Conservation (phyloP, 257 asterid species). For the Perilla frutescens region DNA sequence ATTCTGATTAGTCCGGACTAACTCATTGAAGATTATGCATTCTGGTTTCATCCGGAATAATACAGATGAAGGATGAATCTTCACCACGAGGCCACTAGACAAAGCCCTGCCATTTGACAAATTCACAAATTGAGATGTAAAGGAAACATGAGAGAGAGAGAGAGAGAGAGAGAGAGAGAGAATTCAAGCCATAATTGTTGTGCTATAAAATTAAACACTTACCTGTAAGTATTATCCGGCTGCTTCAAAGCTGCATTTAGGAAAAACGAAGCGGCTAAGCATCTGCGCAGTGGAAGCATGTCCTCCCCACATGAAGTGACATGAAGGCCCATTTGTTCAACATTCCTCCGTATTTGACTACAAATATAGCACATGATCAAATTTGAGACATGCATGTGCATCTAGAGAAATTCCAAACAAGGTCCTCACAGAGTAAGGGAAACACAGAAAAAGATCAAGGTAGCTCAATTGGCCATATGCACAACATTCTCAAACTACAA, state of each 20-base stretch:
- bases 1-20: slow-evolving; percentile 74
- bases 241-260: slow-evolving; percentile 96
- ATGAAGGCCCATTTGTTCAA: slow-evolving; percentile 80
- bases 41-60: slow-evolving; percentile 82
- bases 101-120: slow-evolving; percentile 65
- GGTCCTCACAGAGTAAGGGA: not conserved
- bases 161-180: too few relatives aligned
- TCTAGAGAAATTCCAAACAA: not conserved
- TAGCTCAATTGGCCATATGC: not conserved
- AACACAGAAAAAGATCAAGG: slow-evolving; percentile 4
- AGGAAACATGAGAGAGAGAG: too few relatives aligned
- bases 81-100: slow-evolving; percentile 83
- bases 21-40: slow-evolving; percentile 78
- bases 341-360: slow-evolving; percentile 81
- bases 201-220: slow-evolving; percentile 3
- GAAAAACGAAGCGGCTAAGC: slow-evolving; percentile 92
- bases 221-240: slow-evolving; percentile 96
- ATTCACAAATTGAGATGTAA: slow-evolving; percentile 10
- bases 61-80: slow-evolving; percentile 91
- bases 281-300: slow-evolving; percentile 70
- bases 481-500: not conserved
- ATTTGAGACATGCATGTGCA: slow-evolving; percentile 22
- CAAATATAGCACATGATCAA: slow-evolving; percentile 35
- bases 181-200: not conserved
- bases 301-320: slow-evolving; percentile 90